These are phyloP conservation scores for Uronychia binucleata DNA, from an alignment of 73 alveolate genomes.

Conservation along the genomic window DNA sequence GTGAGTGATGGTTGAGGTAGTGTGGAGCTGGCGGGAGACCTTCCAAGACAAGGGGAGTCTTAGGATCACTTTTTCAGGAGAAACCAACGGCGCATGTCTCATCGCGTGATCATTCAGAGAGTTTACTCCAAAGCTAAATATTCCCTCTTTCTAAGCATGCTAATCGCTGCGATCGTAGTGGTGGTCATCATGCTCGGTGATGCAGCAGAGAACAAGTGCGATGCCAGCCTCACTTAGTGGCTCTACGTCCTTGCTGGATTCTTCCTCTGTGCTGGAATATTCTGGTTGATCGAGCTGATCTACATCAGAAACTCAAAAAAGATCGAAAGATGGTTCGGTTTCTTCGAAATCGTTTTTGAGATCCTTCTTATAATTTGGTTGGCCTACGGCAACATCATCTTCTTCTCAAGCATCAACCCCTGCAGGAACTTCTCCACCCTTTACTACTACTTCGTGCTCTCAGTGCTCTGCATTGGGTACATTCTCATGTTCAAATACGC, in stretches of 20 bases:
- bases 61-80: too few relatives aligned
- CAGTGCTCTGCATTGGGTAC: background rate
- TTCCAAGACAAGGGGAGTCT: too few relatives aligned
- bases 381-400: background rate
- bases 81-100: too few relatives aligned
- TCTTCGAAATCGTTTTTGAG: background rate
- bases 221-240: too few relatives aligned
- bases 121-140: too few relatives aligned
- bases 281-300: background rate
- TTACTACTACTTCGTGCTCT: background rate
- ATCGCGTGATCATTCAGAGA: too few relatives aligned
- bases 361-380: background rate
- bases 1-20: too few relatives aligned
- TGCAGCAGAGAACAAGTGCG: too few relatives aligned
- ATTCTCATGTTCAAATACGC: background rate
- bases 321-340: background rate
- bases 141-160: too few relatives aligned
- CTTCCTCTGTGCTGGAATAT: background rate
- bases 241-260: background rate
- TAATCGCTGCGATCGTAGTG: too few relatives aligned
- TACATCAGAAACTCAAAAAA: background rate
- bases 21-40: too few relatives aligned
- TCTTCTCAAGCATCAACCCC: background rate
- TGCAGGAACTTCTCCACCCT: background rate
- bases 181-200: too few relatives aligned